A percentile compares a stretch with the other conserved stretches of the same genome.
Conservation (phyloP, 225 moss, liverwort and hornwort species). For the Antitrichia curtipendula region DNA sequence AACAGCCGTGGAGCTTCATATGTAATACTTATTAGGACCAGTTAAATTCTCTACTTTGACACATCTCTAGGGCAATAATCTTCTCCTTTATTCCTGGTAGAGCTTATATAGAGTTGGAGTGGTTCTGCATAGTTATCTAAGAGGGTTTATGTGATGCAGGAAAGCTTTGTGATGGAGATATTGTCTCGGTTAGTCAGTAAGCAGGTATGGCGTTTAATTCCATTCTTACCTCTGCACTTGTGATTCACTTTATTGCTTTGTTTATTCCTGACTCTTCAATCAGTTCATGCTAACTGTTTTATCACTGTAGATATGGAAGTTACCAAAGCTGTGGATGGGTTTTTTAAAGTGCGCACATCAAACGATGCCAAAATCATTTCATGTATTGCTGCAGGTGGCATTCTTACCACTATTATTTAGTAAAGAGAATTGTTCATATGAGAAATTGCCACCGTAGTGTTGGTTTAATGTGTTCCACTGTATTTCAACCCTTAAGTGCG, state of each 20-base stretch:
- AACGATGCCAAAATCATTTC: conserved; percentile 93
- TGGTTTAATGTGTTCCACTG: background rate
- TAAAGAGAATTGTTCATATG: background rate
- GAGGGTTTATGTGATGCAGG: conserved; percentile 35
- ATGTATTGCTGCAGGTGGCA: conserved; percentile 84
- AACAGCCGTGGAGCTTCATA: background rate
- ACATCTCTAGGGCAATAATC: background rate
- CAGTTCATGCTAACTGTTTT: background rate
- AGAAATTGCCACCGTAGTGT: background rate
- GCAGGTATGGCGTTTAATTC: conserved; percentile 38
- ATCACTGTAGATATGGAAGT: conserved; percentile 83
- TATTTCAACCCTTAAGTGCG: background rate
- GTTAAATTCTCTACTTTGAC: background rate
- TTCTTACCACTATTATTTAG: background rate
- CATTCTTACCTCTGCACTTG: background rate
- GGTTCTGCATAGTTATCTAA: background rate
- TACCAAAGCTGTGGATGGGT: conserved; percentile 98
- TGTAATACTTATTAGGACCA: background rate
- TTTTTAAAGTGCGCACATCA: conserved; percentile 98
- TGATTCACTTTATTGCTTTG: background rate
- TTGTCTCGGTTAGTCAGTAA: conserved; percentile 92
- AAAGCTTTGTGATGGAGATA: conserved; percentile 99
- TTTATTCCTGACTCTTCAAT: background rate
- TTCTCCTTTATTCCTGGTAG: background rate
- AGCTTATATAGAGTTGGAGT: background rate